Evolutionary conservation across 768 basidiomycete genomes (phyloP), one percentile per base, ranked within the genome.

Genomic region (Suillus subluteus): DNA sequence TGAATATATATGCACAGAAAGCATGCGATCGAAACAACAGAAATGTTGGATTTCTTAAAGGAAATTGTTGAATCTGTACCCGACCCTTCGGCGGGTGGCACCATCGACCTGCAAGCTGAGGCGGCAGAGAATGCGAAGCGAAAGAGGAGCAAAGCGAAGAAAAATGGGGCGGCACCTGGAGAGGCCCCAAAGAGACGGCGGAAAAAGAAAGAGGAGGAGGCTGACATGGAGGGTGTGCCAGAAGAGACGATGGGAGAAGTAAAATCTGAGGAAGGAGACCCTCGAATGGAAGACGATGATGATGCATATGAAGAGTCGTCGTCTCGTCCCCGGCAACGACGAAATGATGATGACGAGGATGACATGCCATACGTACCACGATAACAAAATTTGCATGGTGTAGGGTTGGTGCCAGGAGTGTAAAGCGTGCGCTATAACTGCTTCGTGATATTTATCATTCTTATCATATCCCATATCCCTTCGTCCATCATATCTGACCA

Each of bases 11-110:
- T 35, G 7, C 11, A 13, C 75, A 98, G 96, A 69, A 99, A 99
- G 83, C 93, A 95, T 71, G 94, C 95, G 0, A 89, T 98, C 11
- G 91, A 93, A 65, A 90, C 88, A 18, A 91, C 89, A 13, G 90
- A 95, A 69, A 92, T 89, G 82, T 88, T 98, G 61, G 97, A 98
- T 77, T 99, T 98, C 78, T 85, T 98, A 40, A 92, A 94, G 74
- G 96, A 98, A 74, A 88, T 98, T 62, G 95, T 97, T 30, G 88
- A 91, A 73, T 80, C 83, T 43, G 88, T 97, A 7, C 91, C 94
- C 1, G 96, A 98, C 77, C 96, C 96, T 0, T 91, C 92, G 4
- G 88, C 88, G 23, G 92, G 93, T 13, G 92, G 91, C 2, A 93
- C 91, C 0, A 87, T 92, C 52, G 88, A 91, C 72, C 76, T 93